Conservation (phyloP, 129 eudicot genomes). For the Ambrosia artemisiifolia region DNA sequence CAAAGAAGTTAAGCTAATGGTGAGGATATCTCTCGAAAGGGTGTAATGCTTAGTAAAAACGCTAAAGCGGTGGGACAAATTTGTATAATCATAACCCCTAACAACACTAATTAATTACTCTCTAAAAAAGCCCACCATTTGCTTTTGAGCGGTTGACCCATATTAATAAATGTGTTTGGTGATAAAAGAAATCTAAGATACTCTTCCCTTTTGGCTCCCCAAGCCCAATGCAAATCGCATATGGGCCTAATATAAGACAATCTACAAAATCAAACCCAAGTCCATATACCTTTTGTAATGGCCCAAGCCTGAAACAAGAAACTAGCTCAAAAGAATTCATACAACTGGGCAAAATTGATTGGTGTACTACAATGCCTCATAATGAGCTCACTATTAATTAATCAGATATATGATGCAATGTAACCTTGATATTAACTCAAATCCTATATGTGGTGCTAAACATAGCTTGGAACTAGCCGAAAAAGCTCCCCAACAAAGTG, state of each 20-base stretch:
- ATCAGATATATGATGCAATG: neutral
- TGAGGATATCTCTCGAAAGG: constrained; percentile 18
- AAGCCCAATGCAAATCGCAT: neutral
- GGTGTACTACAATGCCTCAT: neutral
- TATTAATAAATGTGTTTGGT: neutral
- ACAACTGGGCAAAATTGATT: neutral
- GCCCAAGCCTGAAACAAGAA: constrained; percentile 11
- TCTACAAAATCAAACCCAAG: constrained; percentile 17
- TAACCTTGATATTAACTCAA: neutral
- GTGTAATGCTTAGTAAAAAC: constrained; percentile 6
- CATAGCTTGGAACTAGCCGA: constrained; percentile 8
- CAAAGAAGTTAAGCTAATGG: constrained; percentile 21
- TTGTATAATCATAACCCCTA: constrained; percentile 1
- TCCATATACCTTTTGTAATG: constrained; percentile 13
- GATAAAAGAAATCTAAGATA: neutral
- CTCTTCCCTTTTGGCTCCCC: constrained; percentile 7
- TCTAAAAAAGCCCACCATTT: constrained; percentile 15
- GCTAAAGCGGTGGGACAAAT: neutral
- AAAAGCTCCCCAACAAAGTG: constrained; percentile 2
- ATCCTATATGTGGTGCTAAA: neutral
- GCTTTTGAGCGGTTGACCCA: neutral
- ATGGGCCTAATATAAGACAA: neutral
- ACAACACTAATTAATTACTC: constrained; percentile 11
- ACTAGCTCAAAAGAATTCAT: constrained; percentile 1
- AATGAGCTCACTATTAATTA: neutral